These are phyloP conservation scores for Boechera retrofracta DNA, from an alignment of 345 rosid species.

Conservation along the genomic window DNA sequence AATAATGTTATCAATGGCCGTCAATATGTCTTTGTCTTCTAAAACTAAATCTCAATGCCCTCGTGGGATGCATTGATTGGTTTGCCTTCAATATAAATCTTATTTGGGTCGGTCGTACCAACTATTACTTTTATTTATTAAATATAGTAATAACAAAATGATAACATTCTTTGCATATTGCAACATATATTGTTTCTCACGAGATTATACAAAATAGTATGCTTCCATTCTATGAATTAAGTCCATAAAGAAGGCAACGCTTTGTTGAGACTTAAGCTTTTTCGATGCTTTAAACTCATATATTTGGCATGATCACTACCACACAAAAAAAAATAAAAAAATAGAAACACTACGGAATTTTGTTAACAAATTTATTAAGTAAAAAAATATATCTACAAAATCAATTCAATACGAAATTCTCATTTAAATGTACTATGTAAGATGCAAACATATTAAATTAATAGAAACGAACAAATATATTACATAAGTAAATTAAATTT, in stretches of 20 bases:
- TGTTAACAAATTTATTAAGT: no score
- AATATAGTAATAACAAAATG: not conserved
- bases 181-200: constrained; percentile 25
- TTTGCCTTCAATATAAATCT: constrained; percentile 29
- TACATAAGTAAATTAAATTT: no score
- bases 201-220: not conserved
- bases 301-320: constrained; percentile 35
- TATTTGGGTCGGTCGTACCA: constrained; percentile 34
- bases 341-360: not conserved
- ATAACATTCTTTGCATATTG: constrained; percentile 33
- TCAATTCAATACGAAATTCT: no score
- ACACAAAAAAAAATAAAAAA: not conserved
- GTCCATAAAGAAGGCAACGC: constrained; percentile 7
- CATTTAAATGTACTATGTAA: not conserved
- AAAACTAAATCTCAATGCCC: constrained; percentile 26
- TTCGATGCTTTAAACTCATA: not conserved
- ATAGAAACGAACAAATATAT: no score
- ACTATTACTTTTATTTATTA: constrained; percentile 23
- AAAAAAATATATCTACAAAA: no score
- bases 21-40: constrained; percentile 33
- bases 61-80: constrained; percentile 40
- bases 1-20: constrained; percentile 30
- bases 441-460: not conserved
- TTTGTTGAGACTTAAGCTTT: constrained; percentile 25
- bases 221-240: constrained; percentile 21